Percentiles rank a stretch among this genome's conserved stretches.
phyloP scores from a whole-genome alignment of 2,329 filamentous ascomycete genomes.

The Penicillium oxalicum region DNA sequence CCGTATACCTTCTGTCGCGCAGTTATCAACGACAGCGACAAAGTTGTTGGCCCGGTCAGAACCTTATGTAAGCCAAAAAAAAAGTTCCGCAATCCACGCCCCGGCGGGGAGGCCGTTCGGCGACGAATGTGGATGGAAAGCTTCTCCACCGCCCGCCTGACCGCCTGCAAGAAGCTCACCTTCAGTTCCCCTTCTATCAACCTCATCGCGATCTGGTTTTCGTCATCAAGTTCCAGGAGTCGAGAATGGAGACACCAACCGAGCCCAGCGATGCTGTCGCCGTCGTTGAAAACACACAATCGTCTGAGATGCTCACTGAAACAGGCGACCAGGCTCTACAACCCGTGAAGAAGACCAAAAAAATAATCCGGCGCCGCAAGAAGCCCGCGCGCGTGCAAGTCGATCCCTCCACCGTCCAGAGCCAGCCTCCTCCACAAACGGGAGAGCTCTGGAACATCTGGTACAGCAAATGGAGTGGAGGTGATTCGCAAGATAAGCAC shows the following conservation, averaged over 20 bases:
- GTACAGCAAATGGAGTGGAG: conserved; percentile 98
- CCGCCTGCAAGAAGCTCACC: neutral
- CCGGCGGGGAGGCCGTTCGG: neutral
- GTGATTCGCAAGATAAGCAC: conserved; percentile 88
- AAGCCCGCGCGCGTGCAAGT: conserved; percentile 86
- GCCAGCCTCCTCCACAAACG: conserved; percentile 82
- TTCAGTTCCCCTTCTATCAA: neutral
- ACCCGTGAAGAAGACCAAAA: conserved; percentile 65
- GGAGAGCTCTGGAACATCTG: conserved; percentile 97
- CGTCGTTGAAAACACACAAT: conserved; percentile 1
- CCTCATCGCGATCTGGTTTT: neutral
- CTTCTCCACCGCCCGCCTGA: neutral
- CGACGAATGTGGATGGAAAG: neutral
- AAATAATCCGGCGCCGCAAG: conserved; percentile 85
- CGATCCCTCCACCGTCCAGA: conserved; percentile 74
- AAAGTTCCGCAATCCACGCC: too few species aligned
- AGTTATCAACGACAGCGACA: conserved; percentile 8
- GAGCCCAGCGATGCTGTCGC: conserved; percentile 28
- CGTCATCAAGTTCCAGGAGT: neutral
- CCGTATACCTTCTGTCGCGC: neutral
- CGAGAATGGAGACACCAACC: conserved; percentile 25
- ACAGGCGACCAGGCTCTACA: conserved; percentile 13
- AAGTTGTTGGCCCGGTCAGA: conserved; percentile 6
- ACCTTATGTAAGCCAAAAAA: conserved; percentile 5
- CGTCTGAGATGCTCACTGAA: conserved; percentile 22